A percentile compares a stretch with the other conserved stretches of the same genome.
These are phyloP conservation scores for Pseudonitzschia delicatissima DNA, from an alignment of 108 stramenopile genomes.

Conservation along the genomic window DNA sequence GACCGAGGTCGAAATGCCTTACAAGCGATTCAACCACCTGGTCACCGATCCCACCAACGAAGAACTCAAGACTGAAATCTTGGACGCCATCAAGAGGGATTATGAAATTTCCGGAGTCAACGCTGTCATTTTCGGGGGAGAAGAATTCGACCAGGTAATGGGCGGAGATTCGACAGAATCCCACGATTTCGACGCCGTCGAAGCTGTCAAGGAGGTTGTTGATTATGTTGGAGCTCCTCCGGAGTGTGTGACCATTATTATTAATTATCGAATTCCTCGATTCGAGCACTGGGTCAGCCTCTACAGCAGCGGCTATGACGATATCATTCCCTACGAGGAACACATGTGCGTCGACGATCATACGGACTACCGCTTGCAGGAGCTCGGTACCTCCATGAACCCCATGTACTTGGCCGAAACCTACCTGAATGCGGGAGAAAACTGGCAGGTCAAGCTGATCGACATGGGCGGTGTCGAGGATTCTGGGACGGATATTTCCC, in stretches of 20 bases:
- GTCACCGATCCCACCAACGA: constrained; percentile 4
- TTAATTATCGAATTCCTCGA: constrained; percentile 37
- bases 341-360: constrained; percentile 10
- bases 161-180: neutral
- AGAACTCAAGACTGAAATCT: constrained; percentile 13
- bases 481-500: constrained; percentile 15
- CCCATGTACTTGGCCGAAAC: constrained; percentile 15
- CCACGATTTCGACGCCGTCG: neutral
- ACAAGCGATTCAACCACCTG: constrained; percentile 18
- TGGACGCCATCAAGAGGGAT: constrained; percentile 18
- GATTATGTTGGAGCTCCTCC: neutral
- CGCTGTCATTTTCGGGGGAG: constrained; percentile 21
- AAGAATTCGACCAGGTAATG: constrained; percentile 30
- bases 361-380: neutral
- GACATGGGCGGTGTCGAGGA: constrained; percentile 33
- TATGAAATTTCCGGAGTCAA: constrained; percentile 9
- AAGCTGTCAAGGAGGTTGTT: constrained; percentile 19
- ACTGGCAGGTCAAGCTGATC: constrained; percentile 25
- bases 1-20: constrained; percentile 6
- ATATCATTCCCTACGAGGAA: constrained; percentile 3
- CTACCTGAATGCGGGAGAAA: constrained; percentile 17
- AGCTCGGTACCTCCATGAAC: constrained; percentile 24
- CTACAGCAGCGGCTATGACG: neutral
- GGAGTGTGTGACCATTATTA: constrained; percentile 25
- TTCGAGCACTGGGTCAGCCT: constrained; percentile 33